phyloP scores from a whole-genome alignment of 768 basidiomycete species.

The Xanthoconium stramineum region DNA sequence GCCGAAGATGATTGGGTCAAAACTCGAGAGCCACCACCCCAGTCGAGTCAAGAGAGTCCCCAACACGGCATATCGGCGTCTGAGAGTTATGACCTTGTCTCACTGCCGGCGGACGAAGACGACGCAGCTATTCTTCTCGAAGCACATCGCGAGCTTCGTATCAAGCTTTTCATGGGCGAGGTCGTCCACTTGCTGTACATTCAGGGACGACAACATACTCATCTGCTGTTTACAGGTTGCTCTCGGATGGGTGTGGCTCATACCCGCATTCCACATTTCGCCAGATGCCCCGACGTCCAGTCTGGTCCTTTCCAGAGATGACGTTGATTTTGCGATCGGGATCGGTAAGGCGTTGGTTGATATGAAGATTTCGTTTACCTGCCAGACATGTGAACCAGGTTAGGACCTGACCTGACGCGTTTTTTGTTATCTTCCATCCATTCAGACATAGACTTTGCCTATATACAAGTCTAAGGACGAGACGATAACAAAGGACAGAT shows the following conservation, averaged over 20 bases:
- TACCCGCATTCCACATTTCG: conserved; percentile 79
- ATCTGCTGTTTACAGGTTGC: conserved; percentile 45
- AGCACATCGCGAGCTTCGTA: conserved; percentile 61
- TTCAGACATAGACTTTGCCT: no score
- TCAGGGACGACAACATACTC: background rate
- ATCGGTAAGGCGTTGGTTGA: conserved; percentile 65
- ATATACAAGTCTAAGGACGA: no score
- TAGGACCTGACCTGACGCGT: background rate
- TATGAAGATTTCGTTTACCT: conserved; percentile 61
- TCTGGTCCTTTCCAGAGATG: conserved; percentile 52
- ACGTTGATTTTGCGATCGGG: conserved; percentile 78
- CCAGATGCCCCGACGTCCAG: conserved; percentile 38
- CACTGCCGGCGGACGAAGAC: conserved; percentile 1
- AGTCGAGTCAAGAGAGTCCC: background rate
- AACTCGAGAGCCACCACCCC: conserved; percentile 25
- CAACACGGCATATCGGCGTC: background rate
- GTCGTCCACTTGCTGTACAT: conserved; percentile 33
- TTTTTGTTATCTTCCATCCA: background rate
- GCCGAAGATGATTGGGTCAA: conserved; percentile 40
- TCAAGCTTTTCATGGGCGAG: conserved; percentile 73
- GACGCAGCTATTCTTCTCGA: conserved; percentile 54
- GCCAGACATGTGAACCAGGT: conserved; percentile 23
- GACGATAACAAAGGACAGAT: no score
- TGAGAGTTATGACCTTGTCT: conserved; percentile 1
- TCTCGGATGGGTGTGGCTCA: conserved; percentile 85